phyloP scores from a whole-genome alignment of 1,139 yeast genomes.

The Geotrichum europaeum region DNA sequence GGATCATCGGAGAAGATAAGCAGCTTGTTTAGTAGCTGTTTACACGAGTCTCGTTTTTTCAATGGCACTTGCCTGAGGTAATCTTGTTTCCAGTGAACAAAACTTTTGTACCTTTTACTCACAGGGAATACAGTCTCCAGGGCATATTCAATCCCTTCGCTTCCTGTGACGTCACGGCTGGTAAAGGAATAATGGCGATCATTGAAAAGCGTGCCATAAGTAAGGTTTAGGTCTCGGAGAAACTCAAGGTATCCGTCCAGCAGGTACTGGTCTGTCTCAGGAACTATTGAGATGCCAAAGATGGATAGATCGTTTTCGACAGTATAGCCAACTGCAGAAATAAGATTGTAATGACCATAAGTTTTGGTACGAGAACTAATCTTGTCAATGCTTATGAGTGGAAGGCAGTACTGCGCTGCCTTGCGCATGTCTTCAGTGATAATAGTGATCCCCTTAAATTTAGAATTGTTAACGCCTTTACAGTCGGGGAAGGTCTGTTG shows the following conservation, averaged over 20 bases:
- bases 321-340: neutral
- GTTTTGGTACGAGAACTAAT: neutral
- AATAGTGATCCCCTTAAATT: no score
- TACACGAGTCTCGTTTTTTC: neutral
- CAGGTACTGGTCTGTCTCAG: neutral
- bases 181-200: neutral
- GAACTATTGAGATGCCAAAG: neutral
- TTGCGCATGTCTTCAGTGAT: no score
- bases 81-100: neutral
- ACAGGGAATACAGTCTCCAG: neutral
- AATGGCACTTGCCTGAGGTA: neutral
- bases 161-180: neutral
- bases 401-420: neutral
- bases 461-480: no score
- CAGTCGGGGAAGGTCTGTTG: no score
- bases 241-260: neutral
- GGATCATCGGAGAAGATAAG: neutral
- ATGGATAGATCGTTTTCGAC: neutral
- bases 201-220: neutral
- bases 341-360: neutral
- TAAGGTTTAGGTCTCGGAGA: neutral
- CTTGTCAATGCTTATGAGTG: neutral
- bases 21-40: neutral
- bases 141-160: neutral
- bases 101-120: neutral